Percentiles rank a stretch among this genome's conserved stretches.
phyloP scores from a whole-genome alignment of 2,329 filamentous ascomycete species.

The Aspergillus viridinutans region DNA sequence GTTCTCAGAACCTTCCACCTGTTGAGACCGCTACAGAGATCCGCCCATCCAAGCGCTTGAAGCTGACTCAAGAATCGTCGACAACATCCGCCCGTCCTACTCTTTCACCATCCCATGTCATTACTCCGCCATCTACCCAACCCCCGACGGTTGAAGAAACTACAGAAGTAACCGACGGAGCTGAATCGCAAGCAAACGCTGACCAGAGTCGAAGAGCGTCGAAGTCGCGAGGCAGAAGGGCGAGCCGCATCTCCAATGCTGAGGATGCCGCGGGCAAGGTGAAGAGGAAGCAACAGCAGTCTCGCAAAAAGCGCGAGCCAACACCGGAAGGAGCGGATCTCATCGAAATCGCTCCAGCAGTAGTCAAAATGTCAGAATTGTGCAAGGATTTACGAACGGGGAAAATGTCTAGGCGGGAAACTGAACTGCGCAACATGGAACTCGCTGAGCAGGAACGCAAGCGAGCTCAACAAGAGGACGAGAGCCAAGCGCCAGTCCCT shows the following conservation, averaged over 20 bases:
- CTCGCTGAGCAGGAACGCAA: constrained; percentile 49
- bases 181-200: constrained; percentile 18
- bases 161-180: constrained; percentile 15
- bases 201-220: constrained; percentile 17
- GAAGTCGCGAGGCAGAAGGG: constrained; percentile 23
- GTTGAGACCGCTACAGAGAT: constrained; percentile 12
- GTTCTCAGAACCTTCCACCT: constrained; percentile 2
- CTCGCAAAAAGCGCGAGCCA: constrained; percentile 34
- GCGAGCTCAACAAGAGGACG: constrained; percentile 34
- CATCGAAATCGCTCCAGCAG: constrained; percentile 50
- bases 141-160: constrained; percentile 16
- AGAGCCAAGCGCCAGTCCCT: constrained; percentile 12
- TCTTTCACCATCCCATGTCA: constrained; percentile 6
- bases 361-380: constrained; percentile 56
- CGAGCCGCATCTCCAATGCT: constrained; percentile 20
- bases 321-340: constrained; percentile 48
- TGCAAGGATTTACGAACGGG: constrained; percentile 52
- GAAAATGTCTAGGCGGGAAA: constrained; percentile 54
- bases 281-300: constrained; percentile 21
- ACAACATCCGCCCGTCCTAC: neutral
- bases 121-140: constrained; percentile 25
- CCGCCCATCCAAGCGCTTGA: constrained; percentile 28
- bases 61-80: constrained; percentile 11
- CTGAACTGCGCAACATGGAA: constrained; percentile 54
- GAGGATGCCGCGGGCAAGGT: constrained; percentile 22